Evolutionary conservation across 164 flowering plant genomes (phyloP).

Genomic region (Vitis labrusca): DNA sequence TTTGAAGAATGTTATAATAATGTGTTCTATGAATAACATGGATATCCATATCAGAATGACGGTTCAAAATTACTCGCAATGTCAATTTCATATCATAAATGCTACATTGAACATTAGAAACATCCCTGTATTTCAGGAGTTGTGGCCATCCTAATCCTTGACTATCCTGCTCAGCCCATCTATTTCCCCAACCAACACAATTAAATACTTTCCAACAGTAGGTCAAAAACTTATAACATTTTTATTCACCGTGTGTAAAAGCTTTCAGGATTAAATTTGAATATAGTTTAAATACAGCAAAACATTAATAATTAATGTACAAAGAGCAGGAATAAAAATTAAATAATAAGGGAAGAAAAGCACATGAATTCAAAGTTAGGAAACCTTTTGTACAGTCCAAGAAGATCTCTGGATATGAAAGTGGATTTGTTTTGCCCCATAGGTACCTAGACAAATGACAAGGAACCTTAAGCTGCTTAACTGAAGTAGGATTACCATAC

Average conservation of each 20-base stretch:
- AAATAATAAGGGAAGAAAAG: background rate
- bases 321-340: background rate
- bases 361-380: constrained; percentile 6
- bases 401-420: constrained; percentile 57
- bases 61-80: background rate
- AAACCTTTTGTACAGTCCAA: constrained; percentile 69
- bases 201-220: no score
- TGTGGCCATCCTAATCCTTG: no score
- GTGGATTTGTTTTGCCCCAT: constrained; percentile 22
- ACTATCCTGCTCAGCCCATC: no score
- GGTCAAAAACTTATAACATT: background rate
- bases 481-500: background rate
- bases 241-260: background rate
- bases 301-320: background rate
- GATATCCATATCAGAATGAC: no score
- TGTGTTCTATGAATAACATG: no score
- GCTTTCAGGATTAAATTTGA: background rate
- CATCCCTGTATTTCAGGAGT: no score
- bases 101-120: no score
- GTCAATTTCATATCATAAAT: background rate
- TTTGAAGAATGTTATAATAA: no score
- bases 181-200: no score
- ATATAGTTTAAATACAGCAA: background rate
- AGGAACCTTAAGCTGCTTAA: background rate
- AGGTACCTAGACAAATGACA: constrained; percentile 32